Evolutionary conservation across 106 monocot genomes (phyloP).

Genomic region (Xerophyta viscosa): DNA sequence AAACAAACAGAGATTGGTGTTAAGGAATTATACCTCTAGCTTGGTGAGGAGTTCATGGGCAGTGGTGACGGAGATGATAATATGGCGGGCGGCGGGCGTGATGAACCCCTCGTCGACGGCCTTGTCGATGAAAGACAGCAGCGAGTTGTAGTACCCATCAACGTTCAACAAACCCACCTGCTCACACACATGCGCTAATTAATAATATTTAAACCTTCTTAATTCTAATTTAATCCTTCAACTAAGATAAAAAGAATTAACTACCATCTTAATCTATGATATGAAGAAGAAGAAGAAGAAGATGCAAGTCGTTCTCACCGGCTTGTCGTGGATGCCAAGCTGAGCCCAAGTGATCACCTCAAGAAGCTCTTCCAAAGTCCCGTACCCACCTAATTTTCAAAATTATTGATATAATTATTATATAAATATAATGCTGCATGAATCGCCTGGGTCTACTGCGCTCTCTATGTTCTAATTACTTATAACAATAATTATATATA

Average conservation of each 20-base stretch:
- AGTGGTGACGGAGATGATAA: constrained; percentile 33
- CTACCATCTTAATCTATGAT: background rate
- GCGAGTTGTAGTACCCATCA: constrained; percentile 54
- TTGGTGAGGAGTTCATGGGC: constrained; percentile 29
- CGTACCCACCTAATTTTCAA: constrained; percentile 4
- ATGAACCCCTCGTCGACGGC: constrained; percentile 58
- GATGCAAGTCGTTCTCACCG: background rate
- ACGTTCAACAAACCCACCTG: constrained; percentile 60
- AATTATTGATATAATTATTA: too few relatives aligned
- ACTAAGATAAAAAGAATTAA: background rate
- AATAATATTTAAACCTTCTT: background rate
- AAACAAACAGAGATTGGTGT: too few relatives aligned
- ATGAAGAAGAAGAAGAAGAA: background rate
- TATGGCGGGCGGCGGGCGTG: constrained; percentile 28
- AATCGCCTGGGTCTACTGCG: background rate
- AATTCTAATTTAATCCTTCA: background rate
- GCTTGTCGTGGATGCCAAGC: constrained; percentile 9
- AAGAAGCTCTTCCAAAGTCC: constrained; percentile 7
- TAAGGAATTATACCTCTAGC: constrained; percentile 35
- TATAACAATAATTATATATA: too few relatives aligned
- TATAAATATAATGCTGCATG: background rate
- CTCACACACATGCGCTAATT: background rate
- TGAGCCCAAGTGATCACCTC: constrained; percentile 13
- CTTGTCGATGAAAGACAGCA: constrained; percentile 47
- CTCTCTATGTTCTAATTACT: too few relatives aligned